Evolutionary conservation across 1,139 yeast species (phyloP), one percentile per base, ranked within the genome.

Genomic region (Yamadazyma conglobata): DNA sequence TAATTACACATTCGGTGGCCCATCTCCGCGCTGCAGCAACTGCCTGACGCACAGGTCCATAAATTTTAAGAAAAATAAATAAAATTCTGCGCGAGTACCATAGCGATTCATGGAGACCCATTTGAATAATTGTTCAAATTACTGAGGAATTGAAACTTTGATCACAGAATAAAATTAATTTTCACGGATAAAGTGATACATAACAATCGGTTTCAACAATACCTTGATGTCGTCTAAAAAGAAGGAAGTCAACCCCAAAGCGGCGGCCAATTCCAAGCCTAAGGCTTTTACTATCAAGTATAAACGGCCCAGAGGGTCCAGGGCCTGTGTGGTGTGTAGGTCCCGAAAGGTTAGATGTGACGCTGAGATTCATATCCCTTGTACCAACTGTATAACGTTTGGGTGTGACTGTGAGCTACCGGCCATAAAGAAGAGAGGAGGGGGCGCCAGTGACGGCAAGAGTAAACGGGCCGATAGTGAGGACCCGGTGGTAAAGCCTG

Each of bases 331-430:
- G 10, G 70, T 69, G 10, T 81, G 89, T 52, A 77, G 84, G 33
- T 69, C 80, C n/a, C 58, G 89, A 24, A 81, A 81, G 50, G 89
- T 80, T 10, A 66, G 89, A 19, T 79, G 88, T 75, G 64, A 79
- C 62, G 77, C 77, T 4, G 74, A 69, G 37, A 75, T 77, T 30
- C 84, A 79, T 46, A 77, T 79, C 45, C 89, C 89, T 3, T 81
- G 89, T 50, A 79, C 88, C 18, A 81, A 81, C 52, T 81, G 89
- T 50, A 70, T 79, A 29, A 83, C 88, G 1, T 81, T 81, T 57
- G 84, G 85, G 2, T 78, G 86, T 51, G 87, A 79, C 39, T 81
- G 89, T 57, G 61, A 65, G 21, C 64, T 79, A 29, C 87, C 87
- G 1, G 84, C 77, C 33, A 70, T 69, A 15, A 71, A 70, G 49